Percentiles rank a stretch among this genome's conserved stretches.
phyloP scores from a whole-genome alignment of 2,329 filamentous ascomycete species.

The Cytospora mali region DNA sequence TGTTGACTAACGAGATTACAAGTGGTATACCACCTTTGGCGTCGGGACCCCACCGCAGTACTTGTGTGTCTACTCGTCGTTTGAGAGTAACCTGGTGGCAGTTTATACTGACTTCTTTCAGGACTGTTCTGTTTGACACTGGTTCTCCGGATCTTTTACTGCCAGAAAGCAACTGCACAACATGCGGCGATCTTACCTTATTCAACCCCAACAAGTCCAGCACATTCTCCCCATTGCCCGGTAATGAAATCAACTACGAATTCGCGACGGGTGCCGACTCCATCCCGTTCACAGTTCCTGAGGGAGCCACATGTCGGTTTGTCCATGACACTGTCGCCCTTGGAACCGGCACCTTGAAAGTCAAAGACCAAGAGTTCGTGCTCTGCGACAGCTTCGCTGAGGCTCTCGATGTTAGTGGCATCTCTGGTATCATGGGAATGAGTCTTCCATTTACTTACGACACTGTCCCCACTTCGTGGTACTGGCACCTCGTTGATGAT shows the following conservation, averaged over 20 bases:
- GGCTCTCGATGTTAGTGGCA: slow-evolving; percentile 33
- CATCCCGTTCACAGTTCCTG: slow-evolving; percentile 31
- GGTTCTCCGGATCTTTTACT: slow-evolving; percentile 37
- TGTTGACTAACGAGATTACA: background rate
- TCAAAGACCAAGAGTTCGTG: slow-evolving; percentile 36
- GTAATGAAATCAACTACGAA: slow-evolving; percentile 21
- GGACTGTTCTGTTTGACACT: slow-evolving; percentile 38
- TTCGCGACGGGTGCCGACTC: slow-evolving; percentile 38
- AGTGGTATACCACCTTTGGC: slow-evolving; percentile 30
- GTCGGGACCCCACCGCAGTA: slow-evolving; percentile 32
- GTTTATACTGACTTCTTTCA: background rate
- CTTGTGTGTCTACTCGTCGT: slow-evolving; percentile 32
- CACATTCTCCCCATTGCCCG: slow-evolving; percentile 35
- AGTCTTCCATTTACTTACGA: slow-evolving; percentile 4
- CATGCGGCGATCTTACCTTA: slow-evolving; percentile 31
- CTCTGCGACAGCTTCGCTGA: slow-evolving; percentile 37
- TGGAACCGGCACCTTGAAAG: slow-evolving; percentile 28
- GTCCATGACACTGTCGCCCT: slow-evolving; percentile 38
- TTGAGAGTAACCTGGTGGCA: no score
- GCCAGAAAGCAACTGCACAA: slow-evolving; percentile 35
- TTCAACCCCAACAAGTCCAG: slow-evolving; percentile 36
- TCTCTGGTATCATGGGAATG: slow-evolving; percentile 40
- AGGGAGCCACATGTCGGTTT: slow-evolving; percentile 33
- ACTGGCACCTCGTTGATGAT: slow-evolving; percentile 36
- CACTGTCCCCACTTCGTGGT: slow-evolving; percentile 30